Conservation (phyloP, 2,329 filamentous ascomycete genomes). For the Pleochaeta shiraiana region DNA sequence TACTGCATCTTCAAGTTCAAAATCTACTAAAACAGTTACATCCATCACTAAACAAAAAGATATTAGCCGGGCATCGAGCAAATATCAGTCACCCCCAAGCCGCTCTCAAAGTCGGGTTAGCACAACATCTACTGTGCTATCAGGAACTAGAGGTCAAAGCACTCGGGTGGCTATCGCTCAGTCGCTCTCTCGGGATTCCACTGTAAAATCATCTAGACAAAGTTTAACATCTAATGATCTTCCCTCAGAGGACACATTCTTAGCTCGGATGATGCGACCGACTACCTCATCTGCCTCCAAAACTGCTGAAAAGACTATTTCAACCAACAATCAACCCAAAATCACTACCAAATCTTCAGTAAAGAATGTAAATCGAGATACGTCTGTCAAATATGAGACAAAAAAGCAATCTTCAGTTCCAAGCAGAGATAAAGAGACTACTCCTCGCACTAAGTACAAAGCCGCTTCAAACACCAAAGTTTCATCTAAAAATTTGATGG, state of each 20-base stretch:
- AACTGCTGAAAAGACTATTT: constrained; percentile 37
- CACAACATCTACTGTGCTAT: constrained; percentile 12
- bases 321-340: constrained; percentile 16
- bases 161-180: constrained; percentile 27
- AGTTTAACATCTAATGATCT: constrained; percentile 28
- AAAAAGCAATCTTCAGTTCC: not conserved
- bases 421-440: not conserved
- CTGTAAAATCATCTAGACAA: constrained; percentile 30
- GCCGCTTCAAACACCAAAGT: no score
- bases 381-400: not conserved
- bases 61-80: constrained; percentile 22
- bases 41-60: constrained; percentile 21
- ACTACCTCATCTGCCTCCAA: constrained; percentile 49
- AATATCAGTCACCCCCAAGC: constrained; percentile 15
- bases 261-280: constrained; percentile 66
- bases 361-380: constrained; percentile 11
- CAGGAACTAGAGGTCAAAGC: constrained; percentile 12
- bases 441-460: no score
- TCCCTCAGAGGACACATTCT: constrained; percentile 45
- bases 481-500: no score
- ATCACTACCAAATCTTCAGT: constrained; percentile 12
- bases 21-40: constrained; percentile 23
- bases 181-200: constrained; percentile 22
- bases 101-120: constrained; percentile 16
- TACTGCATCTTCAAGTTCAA: constrained; percentile 47